phyloP scores from a whole-genome alignment of 208 protist species.

The Novymonas esmeraldas region DNA sequence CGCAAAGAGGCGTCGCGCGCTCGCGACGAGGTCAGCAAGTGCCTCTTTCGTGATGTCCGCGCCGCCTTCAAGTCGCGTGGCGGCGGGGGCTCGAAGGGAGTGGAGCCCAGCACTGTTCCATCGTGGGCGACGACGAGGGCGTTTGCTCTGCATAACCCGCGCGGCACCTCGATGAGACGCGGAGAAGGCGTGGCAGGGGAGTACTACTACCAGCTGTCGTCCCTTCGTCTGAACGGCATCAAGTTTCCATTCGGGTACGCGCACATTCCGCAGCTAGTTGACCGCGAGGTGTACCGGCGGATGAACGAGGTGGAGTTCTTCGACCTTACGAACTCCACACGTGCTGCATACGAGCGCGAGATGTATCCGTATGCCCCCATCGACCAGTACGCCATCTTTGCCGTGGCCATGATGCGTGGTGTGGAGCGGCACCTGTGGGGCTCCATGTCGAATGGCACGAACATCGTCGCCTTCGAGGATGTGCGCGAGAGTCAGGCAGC shows the following conservation, averaged over 20 bases:
- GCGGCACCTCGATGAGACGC: slow-evolving; percentile 7
- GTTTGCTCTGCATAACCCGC: slow-evolving; percentile 15
- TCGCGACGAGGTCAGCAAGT: slow-evolving; percentile 6
- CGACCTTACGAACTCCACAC: slow-evolving; percentile 27
- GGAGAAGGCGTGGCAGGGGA: slow-evolving; percentile 9
- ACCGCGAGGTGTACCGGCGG: slow-evolving; percentile 20
- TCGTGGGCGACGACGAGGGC: slow-evolving; percentile 11
- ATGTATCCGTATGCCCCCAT: slow-evolving; percentile 31
- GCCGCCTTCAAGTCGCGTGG: background rate
- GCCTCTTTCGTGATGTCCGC: slow-evolving; percentile 6
- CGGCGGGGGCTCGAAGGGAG: background rate
- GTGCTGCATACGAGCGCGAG: slow-evolving; percentile 27
- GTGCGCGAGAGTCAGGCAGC: slow-evolving; percentile 6
- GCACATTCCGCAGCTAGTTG: slow-evolving; percentile 29
- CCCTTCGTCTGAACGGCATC: slow-evolving; percentile 25
- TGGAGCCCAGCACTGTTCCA: background rate
- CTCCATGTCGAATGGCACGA: slow-evolving; percentile 6
- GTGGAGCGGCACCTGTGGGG: slow-evolving; percentile 23
- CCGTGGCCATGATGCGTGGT: slow-evolving; percentile 22
- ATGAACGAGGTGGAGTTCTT: slow-evolving; percentile 32
- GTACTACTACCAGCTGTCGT: slow-evolving; percentile 30
- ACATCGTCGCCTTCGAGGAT: background rate
- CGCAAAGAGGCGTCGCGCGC: background rate
- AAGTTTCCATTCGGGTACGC: slow-evolving; percentile 27
- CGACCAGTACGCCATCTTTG: slow-evolving; percentile 30